A percentile compares a stretch with the other conserved stretches of the same genome.
Conservation (phyloP, 352 stramenopile species). For the Phytophthora vignae region DNA sequence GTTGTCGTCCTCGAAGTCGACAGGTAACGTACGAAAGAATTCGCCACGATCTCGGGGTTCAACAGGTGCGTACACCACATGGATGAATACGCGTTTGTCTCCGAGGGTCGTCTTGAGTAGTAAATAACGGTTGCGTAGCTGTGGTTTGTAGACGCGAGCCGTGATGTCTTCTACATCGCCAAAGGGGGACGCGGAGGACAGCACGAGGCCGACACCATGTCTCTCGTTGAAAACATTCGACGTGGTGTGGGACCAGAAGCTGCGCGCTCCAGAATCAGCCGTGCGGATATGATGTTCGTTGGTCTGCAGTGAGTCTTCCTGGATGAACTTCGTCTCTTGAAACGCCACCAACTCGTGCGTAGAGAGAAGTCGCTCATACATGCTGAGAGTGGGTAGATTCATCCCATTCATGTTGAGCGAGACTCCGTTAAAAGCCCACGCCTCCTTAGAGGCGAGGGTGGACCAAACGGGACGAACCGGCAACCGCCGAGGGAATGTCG, state of each 20-base stretch:
- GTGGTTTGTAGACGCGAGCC: conserved; percentile 1
- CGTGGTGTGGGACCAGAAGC: conserved; percentile 27
- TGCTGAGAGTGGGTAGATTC: not conserved
- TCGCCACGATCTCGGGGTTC: conserved; percentile 1
- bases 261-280: conserved; percentile 21
- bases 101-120: conserved; percentile 14
- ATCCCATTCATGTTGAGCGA: conserved; percentile 31
- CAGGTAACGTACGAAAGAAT: conserved; percentile 7
- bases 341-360: conserved; percentile 15
- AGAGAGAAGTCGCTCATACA: conserved; percentile 19
- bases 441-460: conserved; percentile 22
- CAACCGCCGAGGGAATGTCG: not conserved
- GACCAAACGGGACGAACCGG: not conserved
- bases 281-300: conserved; percentile 16
- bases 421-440: conserved; percentile 14
- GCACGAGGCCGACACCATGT: conserved; percentile 13
- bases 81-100: not conserved
- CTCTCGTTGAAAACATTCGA: conserved; percentile 15
- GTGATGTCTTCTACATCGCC: conserved; percentile 17
- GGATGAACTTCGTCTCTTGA: conserved; percentile 29
- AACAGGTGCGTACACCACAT: conserved; percentile 26
- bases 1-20: not conserved
- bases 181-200: conserved; percentile 22
- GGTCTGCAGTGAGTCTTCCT: conserved; percentile 23
- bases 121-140: conserved; percentile 24